Conservation (phyloP, 2,329 filamentous ascomycete genomes). For the Monascus ruber region DNA sequence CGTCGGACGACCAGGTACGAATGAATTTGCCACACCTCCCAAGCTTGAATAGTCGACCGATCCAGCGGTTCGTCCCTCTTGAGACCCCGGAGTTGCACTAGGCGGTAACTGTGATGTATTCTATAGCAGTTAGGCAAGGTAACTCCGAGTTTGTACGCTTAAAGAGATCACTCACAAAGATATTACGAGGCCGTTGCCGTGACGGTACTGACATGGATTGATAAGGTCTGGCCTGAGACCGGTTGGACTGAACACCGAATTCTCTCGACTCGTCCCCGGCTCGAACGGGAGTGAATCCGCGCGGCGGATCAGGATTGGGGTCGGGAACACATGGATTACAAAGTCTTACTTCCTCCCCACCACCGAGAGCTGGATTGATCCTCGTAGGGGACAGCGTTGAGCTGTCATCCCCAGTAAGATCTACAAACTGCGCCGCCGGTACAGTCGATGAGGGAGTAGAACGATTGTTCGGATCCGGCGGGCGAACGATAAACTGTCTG, state of each 20-base stretch:
- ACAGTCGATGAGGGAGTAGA: slow-evolving; percentile 31
- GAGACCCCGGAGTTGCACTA: no score
- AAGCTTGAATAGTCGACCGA: no score
- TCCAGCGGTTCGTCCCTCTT: no score
- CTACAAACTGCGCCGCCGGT: slow-evolving; percentile 34
- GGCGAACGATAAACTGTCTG: slow-evolving; percentile 80
- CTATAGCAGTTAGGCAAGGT: no score
- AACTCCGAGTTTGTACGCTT: not conserved
- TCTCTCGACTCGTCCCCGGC: slow-evolving; percentile 8
- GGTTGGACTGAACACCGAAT: slow-evolving; percentile 5
- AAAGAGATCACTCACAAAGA: slow-evolving; percentile 1
- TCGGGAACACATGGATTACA: slow-evolving; percentile 65
- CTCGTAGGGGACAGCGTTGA: slow-evolving; percentile 12
- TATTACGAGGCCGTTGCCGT: slow-evolving; percentile 1
- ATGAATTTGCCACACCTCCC: no score
- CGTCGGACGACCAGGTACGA: no score
- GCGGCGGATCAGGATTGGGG: slow-evolving; percentile 49
- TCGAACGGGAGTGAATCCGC: slow-evolving; percentile 18
- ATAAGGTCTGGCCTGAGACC: slow-evolving; percentile 14
- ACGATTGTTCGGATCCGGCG: slow-evolving; percentile 42
- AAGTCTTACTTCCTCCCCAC: slow-evolving; percentile 57
- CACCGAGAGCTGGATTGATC: slow-evolving; percentile 44
- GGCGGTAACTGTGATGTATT: no score
- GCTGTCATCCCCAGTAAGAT: slow-evolving; percentile 32
- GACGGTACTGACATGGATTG: slow-evolving; percentile 13